Conservation (phyloP, 2,329 filamentous ascomycete genomes). For the Epichloe uncinata region DNA sequence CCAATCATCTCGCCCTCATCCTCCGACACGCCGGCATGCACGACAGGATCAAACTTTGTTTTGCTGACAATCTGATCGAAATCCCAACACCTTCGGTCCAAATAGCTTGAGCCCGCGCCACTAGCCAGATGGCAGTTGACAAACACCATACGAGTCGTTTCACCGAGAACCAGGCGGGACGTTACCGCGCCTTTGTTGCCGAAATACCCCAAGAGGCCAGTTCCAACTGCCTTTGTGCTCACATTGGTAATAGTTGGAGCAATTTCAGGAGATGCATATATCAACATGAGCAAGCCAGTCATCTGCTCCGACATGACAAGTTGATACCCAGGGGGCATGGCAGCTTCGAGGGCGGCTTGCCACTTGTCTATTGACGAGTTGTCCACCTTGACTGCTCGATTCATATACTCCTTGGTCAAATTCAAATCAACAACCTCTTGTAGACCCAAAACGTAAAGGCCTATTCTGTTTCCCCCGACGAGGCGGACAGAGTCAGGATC, state of each 20-base stretch:
- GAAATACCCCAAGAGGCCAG: conserved; percentile 81
- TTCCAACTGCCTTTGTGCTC: conserved; percentile 73
- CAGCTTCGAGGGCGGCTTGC: conserved; percentile 62
- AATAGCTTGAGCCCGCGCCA: conserved; percentile 60
- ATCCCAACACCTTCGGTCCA: conserved; percentile 87
- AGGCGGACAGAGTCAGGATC: conserved; percentile 26
- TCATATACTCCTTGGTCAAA: conserved; percentile 64
- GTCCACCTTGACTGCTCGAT: conserved; percentile 54
- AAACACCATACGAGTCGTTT: conserved; percentile 80
- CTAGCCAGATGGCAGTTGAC: conserved; percentile 87
- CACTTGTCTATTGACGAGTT: conserved; percentile 59
- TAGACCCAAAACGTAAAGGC: conserved; percentile 77
- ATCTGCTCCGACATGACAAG: conserved; percentile 73
- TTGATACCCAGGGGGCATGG: conserved; percentile 64
- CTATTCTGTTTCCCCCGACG: conserved; percentile 56
- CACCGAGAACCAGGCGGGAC: conserved; percentile 71
- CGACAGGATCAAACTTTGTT: conserved; percentile 65
- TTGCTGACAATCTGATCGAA: conserved; percentile 62
- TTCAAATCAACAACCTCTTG: conserved; percentile 88
- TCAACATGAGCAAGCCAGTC: conserved; percentile 67
- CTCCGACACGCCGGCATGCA: conserved; percentile 48
- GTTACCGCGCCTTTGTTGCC: conserved; percentile 91
- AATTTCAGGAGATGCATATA: conserved; percentile 73
- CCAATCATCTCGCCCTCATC: conserved; percentile 61
- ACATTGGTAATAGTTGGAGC: conserved; percentile 64